Base-by-base conservation (phyloP, 345 rosid species). In the Citrus hindsii region DNA sequence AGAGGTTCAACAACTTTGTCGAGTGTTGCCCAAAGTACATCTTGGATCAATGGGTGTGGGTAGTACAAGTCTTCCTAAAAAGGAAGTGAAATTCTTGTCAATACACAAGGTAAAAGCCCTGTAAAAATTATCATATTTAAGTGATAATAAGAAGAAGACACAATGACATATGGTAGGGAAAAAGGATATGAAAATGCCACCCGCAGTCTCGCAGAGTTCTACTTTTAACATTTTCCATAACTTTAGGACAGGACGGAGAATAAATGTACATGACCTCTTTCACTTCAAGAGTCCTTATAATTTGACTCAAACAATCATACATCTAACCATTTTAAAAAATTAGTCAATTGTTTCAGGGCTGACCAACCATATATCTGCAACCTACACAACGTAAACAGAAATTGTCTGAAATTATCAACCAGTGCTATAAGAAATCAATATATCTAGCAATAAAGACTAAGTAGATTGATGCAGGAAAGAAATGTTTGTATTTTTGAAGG, bases 11-110 rank as follows among this genome's bases (percentile, higher is more conserved):
- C 89, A 76, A 83, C 61, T 82, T 92, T 92, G 79, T 90, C 79
- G 35, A 96, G 93, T 53, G 90, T 62, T 77, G 89, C 84, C 99
- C 98, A 96, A 16, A 92, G 94, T 75, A 89, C 71, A 90, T 94
- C 99, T 86, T 96, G 98, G 79, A 91, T 79, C 75, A 90, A 56
- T 62, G 99, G 94, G 76, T 94, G 99, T 32, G 98, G 99, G 84
- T 94, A 96, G 87, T 92, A 94, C 69, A 94, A 82, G 84, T 96
- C 99, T 87, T 96, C 99, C 99, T 96, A 83, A 69, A 42, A 59
- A 69, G 24, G 62, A 69, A 77, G 5, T 46, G 73, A 25, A 22
- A 67, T 46, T 27, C 33, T 68, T 62, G 38, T 74, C 67, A 86
- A 83, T 63, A 59, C n/a, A 22, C 51, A 81, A 65, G 76, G 66